Evolutionary conservation across 768 basidiomycete genomes (phyloP).

Genomic region (Dictyophora rubrovolvata): DNA sequence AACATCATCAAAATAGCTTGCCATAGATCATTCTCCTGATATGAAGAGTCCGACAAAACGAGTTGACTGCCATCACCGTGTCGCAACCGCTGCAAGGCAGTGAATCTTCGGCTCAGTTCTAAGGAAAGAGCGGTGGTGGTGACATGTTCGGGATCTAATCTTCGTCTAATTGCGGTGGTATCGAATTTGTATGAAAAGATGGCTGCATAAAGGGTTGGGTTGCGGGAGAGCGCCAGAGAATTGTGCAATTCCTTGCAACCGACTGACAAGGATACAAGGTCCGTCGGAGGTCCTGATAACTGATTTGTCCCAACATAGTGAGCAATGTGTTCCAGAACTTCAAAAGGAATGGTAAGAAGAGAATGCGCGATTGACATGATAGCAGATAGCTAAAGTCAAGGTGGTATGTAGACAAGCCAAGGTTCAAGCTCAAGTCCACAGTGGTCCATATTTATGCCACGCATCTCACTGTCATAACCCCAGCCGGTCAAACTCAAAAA

Average conservation of each 20-base stretch:
- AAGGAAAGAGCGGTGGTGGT: constrained; percentile 39
- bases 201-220: constrained; percentile 62
- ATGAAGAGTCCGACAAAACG: constrained; percentile 19
- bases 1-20: constrained; percentile 68
- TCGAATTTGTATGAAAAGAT: constrained; percentile 68
- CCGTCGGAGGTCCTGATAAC: constrained; percentile 48
- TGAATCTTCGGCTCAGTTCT: constrained; percentile 58
- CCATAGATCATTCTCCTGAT: constrained; percentile 34
- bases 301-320: constrained; percentile 45
- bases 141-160: constrained; percentile 31
- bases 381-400: no score
- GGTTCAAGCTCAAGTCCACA: background rate
- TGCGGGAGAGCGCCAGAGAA: constrained; percentile 39
- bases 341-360: constrained; percentile 53
- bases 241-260: constrained; percentile 39
- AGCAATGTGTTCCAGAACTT: constrained; percentile 73
- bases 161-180: constrained; percentile 32
- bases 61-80: constrained; percentile 29
- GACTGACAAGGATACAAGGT: constrained; percentile 44
- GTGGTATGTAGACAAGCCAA: background rate
- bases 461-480: no score
- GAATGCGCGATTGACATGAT: constrained; percentile 10
- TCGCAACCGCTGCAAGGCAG: constrained; percentile 46
- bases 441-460: background rate
- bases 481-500: no score